Percentiles rank a stretch among this genome's conserved stretches.
Conservation (phyloP, 257 asterid genomes). For the Solanum chilense region DNA sequence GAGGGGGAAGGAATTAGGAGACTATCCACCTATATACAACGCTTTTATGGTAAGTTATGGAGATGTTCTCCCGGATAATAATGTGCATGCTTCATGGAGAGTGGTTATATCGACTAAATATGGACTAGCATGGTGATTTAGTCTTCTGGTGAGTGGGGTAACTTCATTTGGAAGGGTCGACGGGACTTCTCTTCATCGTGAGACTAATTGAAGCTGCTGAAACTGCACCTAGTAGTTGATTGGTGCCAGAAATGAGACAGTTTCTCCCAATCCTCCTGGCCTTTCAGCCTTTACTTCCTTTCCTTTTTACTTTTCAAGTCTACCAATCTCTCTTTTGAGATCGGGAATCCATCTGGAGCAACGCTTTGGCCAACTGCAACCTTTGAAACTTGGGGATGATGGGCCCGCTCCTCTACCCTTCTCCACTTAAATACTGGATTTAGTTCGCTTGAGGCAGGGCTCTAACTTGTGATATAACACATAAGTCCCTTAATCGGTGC, state of each 20-base stretch:
- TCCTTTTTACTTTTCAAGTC: background rate
- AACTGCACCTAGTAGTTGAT: background rate
- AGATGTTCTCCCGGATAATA: background rate
- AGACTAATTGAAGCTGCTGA: background rate
- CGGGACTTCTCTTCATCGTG: background rate
- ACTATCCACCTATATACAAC: background rate
- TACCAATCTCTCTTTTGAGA: background rate
- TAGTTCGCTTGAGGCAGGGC: background rate
- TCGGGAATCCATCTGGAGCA: background rate
- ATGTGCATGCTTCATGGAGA: background rate
- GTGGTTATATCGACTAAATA: background rate
- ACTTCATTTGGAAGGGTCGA: background rate
- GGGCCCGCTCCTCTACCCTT: background rate
- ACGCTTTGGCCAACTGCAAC: background rate
- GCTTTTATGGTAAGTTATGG: background rate
- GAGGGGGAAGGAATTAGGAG: background rate
- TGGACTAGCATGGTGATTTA: background rate
- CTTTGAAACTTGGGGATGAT: background rate
- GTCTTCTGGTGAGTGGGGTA: background rate
- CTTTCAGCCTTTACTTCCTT: background rate
- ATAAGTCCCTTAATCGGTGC: background rate
- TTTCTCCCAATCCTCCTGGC: background rate
- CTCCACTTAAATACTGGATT: background rate
- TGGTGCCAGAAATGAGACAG: background rate
- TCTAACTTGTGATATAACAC: background rate